Evolutionary conservation across 768 basidiomycete species (phyloP).

Genomic region (Termitomyces sp.): DNA sequence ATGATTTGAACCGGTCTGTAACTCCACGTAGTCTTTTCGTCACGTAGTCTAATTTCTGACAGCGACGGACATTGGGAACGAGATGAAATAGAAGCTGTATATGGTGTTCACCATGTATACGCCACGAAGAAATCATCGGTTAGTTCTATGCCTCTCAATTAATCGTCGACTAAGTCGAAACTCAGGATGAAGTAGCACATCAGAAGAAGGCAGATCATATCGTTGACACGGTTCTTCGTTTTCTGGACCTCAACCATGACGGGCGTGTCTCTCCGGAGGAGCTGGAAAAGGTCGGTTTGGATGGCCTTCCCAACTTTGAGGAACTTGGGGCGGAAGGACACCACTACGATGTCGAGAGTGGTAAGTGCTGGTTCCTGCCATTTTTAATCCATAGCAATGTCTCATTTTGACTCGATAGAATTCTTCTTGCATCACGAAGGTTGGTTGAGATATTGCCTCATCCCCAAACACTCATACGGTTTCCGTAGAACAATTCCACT

Average conservation of each 20-base stretch:
- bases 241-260: constrained; percentile 72
- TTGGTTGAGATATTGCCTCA: constrained; percentile 15
- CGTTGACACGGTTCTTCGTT: constrained; percentile 60
- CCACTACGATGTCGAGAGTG: constrained; percentile 89
- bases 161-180: neutral
- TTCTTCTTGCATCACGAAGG: constrained; percentile 99
- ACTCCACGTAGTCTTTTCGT: neutral
- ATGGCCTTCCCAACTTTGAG: constrained; percentile 79
- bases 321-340: constrained; percentile 85
- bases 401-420: constrained; percentile 35
- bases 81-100: constrained; percentile 91
- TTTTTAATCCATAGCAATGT: neutral
- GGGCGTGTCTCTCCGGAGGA: constrained; percentile 66
- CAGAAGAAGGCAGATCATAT: constrained; percentile 78
- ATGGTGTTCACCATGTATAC: constrained; percentile 91
- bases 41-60: neutral
- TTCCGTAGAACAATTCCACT: constrained; percentile 80
- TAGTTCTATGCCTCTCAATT: neutral
- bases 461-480: neutral
- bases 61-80: constrained; percentile 81
- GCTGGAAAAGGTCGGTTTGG: constrained; percentile 64
- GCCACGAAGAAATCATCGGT: constrained; percentile 79
- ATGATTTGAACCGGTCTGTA: constrained; percentile 80
- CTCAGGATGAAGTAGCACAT: constrained; percentile 70
- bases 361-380: constrained; percentile 34